A percentile compares a stretch with the other conserved stretches of the same genome.
Conservation (phyloP, 768 basidiomycete species). For the Strobilomyces dryophilus region DNA sequence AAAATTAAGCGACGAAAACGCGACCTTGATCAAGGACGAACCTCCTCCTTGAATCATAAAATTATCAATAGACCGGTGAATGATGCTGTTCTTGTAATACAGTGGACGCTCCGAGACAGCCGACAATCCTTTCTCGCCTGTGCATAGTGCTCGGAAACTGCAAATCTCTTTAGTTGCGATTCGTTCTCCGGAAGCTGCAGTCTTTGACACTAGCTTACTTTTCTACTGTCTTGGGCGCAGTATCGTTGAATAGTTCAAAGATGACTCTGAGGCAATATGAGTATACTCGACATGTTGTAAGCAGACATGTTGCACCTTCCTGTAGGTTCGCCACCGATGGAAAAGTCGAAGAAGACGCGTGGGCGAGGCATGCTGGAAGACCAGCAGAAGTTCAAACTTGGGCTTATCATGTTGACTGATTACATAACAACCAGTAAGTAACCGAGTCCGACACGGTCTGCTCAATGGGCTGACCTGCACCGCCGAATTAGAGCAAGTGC, state of each 20-base stretch:
- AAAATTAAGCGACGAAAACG: not conserved
- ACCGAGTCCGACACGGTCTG: not conserved
- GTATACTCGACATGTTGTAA: not conserved
- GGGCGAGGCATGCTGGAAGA: slow-evolving; percentile 44
- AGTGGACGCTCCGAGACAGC: slow-evolving; percentile 59
- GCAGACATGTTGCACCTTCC: slow-evolving; percentile 46
- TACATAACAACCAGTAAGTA: slow-evolving; percentile 10
- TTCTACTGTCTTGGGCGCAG: slow-evolving; percentile 71
- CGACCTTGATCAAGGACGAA: slow-evolving; percentile 25
- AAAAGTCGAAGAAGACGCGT: slow-evolving; percentile 68
- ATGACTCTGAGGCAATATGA: slow-evolving; percentile 45
- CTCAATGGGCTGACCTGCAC: not conserved
- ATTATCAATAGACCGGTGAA: slow-evolving; percentile 74
- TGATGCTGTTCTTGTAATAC: slow-evolving; percentile 75
- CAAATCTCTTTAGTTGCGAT: slow-evolving; percentile 8
- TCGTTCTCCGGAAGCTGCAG: not conserved
- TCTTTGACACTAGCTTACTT: slow-evolving; percentile 48
- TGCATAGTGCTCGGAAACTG: slow-evolving; percentile 84
- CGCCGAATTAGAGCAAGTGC: not conserved
- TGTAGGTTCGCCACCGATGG: slow-evolving; percentile 42
- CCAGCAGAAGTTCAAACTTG: not conserved
- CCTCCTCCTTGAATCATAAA: slow-evolving; percentile 85
- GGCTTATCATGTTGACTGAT: not conserved
- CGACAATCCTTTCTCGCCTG: slow-evolving; percentile 79
- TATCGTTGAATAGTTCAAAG: slow-evolving; percentile 73